These are phyloP conservation scores for Yarrowia sp. DNA, from an alignment of 805 yeast species.

Conservation along the genomic window DNA sequence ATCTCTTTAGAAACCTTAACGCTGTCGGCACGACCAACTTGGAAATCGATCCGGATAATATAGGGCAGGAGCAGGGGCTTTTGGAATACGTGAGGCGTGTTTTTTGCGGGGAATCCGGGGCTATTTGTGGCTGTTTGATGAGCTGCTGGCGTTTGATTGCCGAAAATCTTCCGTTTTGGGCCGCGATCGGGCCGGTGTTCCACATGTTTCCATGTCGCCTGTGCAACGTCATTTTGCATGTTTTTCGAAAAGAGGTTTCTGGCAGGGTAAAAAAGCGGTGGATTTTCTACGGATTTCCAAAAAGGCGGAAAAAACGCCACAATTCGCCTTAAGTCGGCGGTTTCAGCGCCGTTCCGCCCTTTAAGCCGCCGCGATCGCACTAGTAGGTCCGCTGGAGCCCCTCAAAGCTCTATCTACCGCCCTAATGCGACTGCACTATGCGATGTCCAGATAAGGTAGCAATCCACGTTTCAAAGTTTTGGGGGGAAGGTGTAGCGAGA, in stretches of 20 bases:
- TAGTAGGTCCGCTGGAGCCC: no score
- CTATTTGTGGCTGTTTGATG: not conserved
- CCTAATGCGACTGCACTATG: slow-evolving; percentile 17
- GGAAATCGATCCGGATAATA: slow-evolving; percentile 14
- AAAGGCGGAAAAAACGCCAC: no score
- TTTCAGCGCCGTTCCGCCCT: no score
- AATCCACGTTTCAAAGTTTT: slow-evolving; percentile 4
- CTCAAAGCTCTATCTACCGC: not conserved
- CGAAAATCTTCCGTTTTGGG: not conserved
- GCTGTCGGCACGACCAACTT: not conserved
- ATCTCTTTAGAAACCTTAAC: not conserved
- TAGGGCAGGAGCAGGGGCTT: not conserved
- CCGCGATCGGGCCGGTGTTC: not conserved
- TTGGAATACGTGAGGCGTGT: not conserved
- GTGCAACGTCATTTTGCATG: not conserved
- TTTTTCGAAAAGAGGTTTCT: no score
- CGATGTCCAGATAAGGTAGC: slow-evolving; percentile 27
- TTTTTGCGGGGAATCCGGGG: not conserved
- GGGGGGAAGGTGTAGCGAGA: not conserved
- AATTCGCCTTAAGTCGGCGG: no score
- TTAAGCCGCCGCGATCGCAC: no score
- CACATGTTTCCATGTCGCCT: not conserved
- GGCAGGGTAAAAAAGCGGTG: no score
- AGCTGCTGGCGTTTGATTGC: not conserved
- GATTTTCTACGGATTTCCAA: no score